These are phyloP conservation scores for Thalassiosira livingstoniorum DNA, from an alignment of 352 stramenopile species.

Conservation along the genomic window DNA sequence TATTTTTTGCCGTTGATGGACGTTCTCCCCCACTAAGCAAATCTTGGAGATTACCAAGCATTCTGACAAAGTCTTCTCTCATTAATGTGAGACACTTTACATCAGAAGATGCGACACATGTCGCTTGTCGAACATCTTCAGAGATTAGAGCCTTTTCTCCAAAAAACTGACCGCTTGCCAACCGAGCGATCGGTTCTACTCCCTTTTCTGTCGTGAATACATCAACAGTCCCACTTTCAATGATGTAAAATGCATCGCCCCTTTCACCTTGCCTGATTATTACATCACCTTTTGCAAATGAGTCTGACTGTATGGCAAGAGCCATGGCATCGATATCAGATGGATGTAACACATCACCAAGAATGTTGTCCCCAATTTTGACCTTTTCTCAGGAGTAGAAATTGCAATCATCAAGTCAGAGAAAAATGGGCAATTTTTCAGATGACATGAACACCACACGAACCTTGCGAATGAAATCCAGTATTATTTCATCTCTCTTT, in stretches of 20 bases:
- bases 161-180: conserved; percentile 92
- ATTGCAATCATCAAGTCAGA: background rate
- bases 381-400: conserved; percentile 10
- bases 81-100: conserved; percentile 88
- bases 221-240: conserved; percentile 76
- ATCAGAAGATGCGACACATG: conserved; percentile 88
- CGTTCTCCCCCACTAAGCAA: conserved; percentile 52
- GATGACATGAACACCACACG: background rate
- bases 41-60: conserved; percentile 89
- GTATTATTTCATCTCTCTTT: conserved; percentile 65
- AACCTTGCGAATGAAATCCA: conserved; percentile 54
- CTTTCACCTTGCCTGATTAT: conserved; percentile 74
- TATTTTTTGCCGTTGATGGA: conserved; percentile 16
- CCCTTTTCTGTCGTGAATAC: conserved; percentile 59
- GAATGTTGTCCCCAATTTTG: conserved; percentile 64
- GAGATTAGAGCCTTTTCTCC: conserved; percentile 94
- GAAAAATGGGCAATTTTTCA: background rate
- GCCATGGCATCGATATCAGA: conserved; percentile 63
- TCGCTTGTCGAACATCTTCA: conserved; percentile 91
- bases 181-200: conserved; percentile 73
- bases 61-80: conserved; percentile 94
- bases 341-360: conserved; percentile 59
- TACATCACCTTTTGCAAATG: conserved; percentile 54
- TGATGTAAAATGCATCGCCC: conserved; percentile 80
- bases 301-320: conserved; percentile 50